A percentile compares a stretch with the other conserved stretches of the same genome.
phyloP scores from a whole-genome alignment of 2,329 filamentous ascomycete genomes.

The Pestalotiopsis sp. region DNA sequence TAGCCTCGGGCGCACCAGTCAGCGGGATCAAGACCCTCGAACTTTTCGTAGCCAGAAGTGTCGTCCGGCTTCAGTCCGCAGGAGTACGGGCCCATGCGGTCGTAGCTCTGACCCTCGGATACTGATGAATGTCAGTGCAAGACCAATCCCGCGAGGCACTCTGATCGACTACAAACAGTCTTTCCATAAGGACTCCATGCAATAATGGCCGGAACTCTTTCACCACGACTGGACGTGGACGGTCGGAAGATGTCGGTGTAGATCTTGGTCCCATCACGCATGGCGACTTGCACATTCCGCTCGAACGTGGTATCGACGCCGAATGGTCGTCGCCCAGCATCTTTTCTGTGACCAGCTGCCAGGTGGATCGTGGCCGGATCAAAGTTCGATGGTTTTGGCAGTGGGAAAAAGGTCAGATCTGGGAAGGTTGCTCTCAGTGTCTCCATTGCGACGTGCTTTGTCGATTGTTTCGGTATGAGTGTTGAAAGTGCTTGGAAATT shows the following conservation, averaged over 20 bases:
- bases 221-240: background rate
- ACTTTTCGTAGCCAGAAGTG: background rate
- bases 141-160: too few relatives aligned
- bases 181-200: background rate
- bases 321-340: background rate
- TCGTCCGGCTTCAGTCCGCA: background rate
- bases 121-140: background rate
- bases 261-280: background rate
- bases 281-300: background rate
- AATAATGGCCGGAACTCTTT: background rate
- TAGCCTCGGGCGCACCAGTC: background rate
- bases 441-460: too few relatives aligned
- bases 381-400: too few relatives aligned
- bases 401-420: too few relatives aligned
- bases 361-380: too few relatives aligned
- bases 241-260: background rate
- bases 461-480: too few relatives aligned
- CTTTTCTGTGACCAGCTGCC: too few relatives aligned
- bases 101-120: background rate
- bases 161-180: background rate
- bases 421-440: too few relatives aligned
- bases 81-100: background rate
- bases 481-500: too few relatives aligned
- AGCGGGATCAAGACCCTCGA: background rate
- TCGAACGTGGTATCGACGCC: background rate